phyloP scores from a whole-genome alignment of 345 rosid species.

The Angophora floribunda region DNA sequence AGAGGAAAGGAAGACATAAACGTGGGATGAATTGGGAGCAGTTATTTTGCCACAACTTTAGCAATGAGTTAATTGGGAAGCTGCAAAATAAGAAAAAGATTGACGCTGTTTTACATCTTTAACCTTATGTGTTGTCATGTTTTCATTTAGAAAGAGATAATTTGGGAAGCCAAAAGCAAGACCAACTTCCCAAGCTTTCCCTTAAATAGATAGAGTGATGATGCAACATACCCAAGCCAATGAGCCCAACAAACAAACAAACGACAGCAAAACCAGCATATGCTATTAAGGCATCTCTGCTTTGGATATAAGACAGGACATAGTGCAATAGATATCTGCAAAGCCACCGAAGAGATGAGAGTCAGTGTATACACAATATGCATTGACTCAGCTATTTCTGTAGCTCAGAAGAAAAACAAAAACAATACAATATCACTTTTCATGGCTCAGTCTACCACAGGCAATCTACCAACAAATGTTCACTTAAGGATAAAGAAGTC shows the following conservation, averaged over 20 bases:
- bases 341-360: not conserved
- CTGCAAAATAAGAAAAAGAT: not conserved
- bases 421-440: not conserved
- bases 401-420: not conserved
- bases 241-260: conserved; percentile 59
- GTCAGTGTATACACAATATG: not conserved
- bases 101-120: not conserved
- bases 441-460: not conserved
- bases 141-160: not conserved
- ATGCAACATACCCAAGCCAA: conserved; percentile 52
- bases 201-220: not conserved
- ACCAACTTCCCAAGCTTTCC: not conserved
- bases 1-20: not conserved
- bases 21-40: not conserved
- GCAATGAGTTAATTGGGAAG: not conserved
- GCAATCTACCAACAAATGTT: not conserved
- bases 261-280: conserved; percentile 48
- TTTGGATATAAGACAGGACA: conserved; percentile 30
- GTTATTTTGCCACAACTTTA: not conserved
- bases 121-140: not conserved
- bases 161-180: not conserved
- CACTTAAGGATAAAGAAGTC: not conserved
- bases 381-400: not conserved
- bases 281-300: conserved; percentile 16
- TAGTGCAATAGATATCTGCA: conserved; percentile 71